Evolutionary conservation across 768 basidiomycete species (phyloP).

Genomic region (Pholiota molesta): DNA sequence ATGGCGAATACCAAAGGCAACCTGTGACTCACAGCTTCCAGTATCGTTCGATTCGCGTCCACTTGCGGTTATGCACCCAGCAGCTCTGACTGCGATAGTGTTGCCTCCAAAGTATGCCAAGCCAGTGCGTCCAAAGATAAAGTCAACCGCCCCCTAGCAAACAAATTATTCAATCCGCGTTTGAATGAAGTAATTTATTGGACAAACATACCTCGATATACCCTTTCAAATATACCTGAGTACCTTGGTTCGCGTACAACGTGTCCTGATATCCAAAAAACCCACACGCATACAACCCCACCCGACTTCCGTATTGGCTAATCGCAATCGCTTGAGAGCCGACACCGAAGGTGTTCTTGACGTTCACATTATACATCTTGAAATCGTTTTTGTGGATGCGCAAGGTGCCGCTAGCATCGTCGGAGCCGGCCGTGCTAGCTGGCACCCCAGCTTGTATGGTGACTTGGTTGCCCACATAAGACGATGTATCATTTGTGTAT

Average conservation of each 20-base stretch:
- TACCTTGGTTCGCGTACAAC: conserved; percentile 45
- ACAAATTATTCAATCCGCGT: not conserved
- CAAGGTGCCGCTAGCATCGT: conserved; percentile 52
- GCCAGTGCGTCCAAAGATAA: conserved; percentile 50
- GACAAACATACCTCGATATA: conserved; percentile 47
- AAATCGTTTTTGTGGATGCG: conserved; percentile 52
- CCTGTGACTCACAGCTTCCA: conserved; percentile 43
- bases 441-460: conserved; percentile 40
- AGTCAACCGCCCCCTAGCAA: conserved; percentile 49
- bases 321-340: conserved; percentile 52
- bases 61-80: conserved; percentile 51
- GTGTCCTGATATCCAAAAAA: conserved; percentile 55
- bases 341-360: conserved; percentile 48
- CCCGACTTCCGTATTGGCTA: conserved; percentile 50
- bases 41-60: conserved; percentile 47
- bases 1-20: no score
- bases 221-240: conserved; percentile 48
- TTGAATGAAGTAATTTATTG: not conserved
- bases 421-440: conserved; percentile 39
- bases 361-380: conserved; percentile 52
- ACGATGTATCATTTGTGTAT: conserved; percentile 42
- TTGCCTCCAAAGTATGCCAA: conserved; percentile 52
- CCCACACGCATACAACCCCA: conserved; percentile 47
- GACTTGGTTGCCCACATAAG: conserved; percentile 42
- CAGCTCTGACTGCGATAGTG: conserved; percentile 46